Evolutionary conservation across 208 protist species (phyloP).

Genomic region (Crithidia thermophila): DNA sequence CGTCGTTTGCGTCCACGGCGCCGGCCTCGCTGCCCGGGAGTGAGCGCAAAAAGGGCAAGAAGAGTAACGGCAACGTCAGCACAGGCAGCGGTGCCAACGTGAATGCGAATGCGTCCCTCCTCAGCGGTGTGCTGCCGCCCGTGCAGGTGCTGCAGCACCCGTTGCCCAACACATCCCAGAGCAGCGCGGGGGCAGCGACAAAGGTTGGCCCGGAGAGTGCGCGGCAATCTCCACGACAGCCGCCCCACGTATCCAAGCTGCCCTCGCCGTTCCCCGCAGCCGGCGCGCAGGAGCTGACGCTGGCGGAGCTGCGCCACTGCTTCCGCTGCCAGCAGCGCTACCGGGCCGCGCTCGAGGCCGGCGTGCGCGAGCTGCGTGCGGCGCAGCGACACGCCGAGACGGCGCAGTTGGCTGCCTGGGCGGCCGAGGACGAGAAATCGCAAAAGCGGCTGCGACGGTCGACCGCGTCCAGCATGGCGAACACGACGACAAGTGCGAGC

Average conservation of each 20-base stretch:
- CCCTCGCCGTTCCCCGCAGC: background rate
- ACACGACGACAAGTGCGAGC: background rate
- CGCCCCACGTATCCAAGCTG: too few species aligned
- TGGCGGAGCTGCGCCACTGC: conserved; percentile 70
- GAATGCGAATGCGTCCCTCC: too few species aligned
- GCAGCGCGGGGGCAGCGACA: too few species aligned
- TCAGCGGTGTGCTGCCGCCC: too few species aligned
- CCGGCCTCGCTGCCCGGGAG: background rate
- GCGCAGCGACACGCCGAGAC: conserved; percentile 44
- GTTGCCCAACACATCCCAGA: too few species aligned
- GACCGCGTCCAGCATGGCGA: background rate
- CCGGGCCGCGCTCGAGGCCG: conserved; percentile 47
- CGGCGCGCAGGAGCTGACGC: conserved; percentile 50
- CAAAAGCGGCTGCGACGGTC: conserved; percentile 21
- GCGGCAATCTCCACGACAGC: too few species aligned
- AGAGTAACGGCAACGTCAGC: background rate
- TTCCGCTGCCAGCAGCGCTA: conserved; percentile 68
- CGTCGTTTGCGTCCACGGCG: background rate
- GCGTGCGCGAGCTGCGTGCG: conserved; percentile 33
- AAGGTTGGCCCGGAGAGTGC: too few species aligned
- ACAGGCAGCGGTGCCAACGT: background rate
- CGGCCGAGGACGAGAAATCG: conserved; percentile 52
- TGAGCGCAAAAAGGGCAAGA: conserved; percentile 16
- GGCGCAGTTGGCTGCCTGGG: conserved; percentile 52
- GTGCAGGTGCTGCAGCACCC: too few species aligned